Conservation (phyloP, 169 alveolate species). For the Plasmodium yoelii region DNA sequence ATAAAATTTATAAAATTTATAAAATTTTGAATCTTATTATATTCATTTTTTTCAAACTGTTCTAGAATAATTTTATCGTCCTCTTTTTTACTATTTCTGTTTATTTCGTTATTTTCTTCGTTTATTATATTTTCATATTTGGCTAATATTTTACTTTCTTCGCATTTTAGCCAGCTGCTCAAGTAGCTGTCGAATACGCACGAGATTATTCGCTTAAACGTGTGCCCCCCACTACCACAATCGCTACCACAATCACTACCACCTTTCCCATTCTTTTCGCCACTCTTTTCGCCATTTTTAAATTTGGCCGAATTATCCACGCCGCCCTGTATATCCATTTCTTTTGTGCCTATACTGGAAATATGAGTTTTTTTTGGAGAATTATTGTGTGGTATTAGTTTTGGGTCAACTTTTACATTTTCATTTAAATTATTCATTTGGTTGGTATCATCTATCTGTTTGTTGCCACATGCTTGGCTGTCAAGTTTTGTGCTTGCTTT, state of each 20-base stretch:
- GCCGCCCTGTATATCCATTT: no score
- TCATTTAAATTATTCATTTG: not conserved
- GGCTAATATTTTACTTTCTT: constrained; percentile 53
- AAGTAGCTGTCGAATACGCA: constrained; percentile 67
- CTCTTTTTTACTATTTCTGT: not conserved
- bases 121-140: constrained; percentile 63
- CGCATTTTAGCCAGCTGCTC: constrained; percentile 70
- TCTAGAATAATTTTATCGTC: not conserved
- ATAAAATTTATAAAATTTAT: no score
- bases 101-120: constrained; percentile 36
- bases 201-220: constrained; percentile 53
- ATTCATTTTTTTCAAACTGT: constrained; percentile 2
- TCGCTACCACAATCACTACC: no score
- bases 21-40: constrained; percentile 10
- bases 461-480: no score
- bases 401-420: not conserved
- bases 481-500: no score
- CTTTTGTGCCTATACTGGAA: no score
- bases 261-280: no score
- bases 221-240: no score
- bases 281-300: no score
- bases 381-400: not conserved
- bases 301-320: no score
- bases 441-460: not conserved
- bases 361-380: not conserved